These are phyloP conservation scores for Astrothelium subdiscretum DNA, from an alignment of 495 filamentous ascomycete species.

Conservation along the genomic window DNA sequence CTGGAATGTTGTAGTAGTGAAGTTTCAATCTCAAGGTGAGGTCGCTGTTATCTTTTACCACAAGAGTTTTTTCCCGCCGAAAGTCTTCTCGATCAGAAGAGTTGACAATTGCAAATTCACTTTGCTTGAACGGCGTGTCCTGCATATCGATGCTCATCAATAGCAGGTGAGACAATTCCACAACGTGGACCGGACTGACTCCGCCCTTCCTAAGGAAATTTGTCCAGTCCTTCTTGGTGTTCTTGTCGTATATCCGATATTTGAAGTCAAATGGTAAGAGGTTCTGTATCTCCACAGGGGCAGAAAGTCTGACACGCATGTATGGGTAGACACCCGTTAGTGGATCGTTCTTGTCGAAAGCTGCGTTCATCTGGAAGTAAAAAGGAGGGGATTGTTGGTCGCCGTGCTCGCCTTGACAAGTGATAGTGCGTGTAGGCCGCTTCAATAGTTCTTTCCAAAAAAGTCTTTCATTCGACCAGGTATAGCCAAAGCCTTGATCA, in stretches of 20 bases:
- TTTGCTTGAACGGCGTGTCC: slow-evolving; percentile 86
- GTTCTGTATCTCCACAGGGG: slow-evolving; percentile 89
- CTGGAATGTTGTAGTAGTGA: slow-evolving; percentile 84
- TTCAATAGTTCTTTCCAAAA: slow-evolving; percentile 88
- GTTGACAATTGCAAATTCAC: slow-evolving; percentile 95
- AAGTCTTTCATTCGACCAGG: slow-evolving; percentile 78
- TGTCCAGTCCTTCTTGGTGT: slow-evolving; percentile 95
- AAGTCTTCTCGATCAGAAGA: slow-evolving; percentile 81
- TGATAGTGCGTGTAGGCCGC: slow-evolving; percentile 69
- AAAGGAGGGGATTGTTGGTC: slow-evolving; percentile 69
- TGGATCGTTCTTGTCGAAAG: slow-evolving; percentile 68
- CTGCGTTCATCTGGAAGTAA: slow-evolving; percentile 89
- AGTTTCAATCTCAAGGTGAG: slow-evolving; percentile 69
- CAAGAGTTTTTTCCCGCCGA: slow-evolving; percentile 64
- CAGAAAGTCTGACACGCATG: slow-evolving; percentile 82
- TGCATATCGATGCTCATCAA: slow-evolving; percentile 90
- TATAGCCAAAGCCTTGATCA: slow-evolving; percentile 92
- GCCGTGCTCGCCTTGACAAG: slow-evolving; percentile 71
- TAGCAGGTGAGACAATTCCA: slow-evolving; percentile 86
- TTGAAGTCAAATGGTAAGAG: slow-evolving; percentile 96
- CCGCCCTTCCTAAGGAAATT: slow-evolving; percentile 95
- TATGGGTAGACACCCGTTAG: slow-evolving; percentile 79
- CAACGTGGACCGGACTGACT: slow-evolving; percentile 91
- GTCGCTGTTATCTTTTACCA: slow-evolving; percentile 71
- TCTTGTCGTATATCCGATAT: slow-evolving; percentile 95